Evolutionary conservation across 768 basidiomycete species (phyloP).

Genomic region (Agrocybe praecox): DNA sequence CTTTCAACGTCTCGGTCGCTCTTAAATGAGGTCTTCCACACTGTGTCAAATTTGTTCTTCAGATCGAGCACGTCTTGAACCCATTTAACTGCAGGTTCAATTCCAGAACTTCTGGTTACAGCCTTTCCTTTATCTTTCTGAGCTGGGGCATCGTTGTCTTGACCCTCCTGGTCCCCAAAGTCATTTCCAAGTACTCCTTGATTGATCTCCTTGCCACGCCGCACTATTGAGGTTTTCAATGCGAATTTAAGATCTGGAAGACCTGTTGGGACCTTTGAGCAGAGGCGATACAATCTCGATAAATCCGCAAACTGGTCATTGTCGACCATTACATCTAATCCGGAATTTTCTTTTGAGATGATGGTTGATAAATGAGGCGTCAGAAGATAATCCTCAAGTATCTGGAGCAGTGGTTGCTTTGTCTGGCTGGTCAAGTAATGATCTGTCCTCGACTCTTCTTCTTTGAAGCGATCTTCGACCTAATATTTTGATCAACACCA

Average conservation of each 20-base stretch:
- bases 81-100: conserved; percentile 84
- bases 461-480: conserved; percentile 80
- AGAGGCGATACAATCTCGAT: conserved; percentile 78
- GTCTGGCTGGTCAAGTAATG: conserved; percentile 87
- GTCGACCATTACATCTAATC: conserved; percentile 87
- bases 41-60: conserved; percentile 86
- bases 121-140: conserved; percentile 44
- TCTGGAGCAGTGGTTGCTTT: conserved; percentile 62
- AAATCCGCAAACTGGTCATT: conserved; percentile 76
- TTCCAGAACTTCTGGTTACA: conserved; percentile 38
- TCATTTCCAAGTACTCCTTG: conserved; percentile 50
- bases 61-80: conserved; percentile 89
- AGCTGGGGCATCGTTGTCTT: conserved; percentile 33
- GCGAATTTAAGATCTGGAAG: conserved; percentile 62
- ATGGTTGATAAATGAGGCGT: conserved; percentile 75
- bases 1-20: conserved; percentile 79
- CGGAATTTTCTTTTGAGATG: conserved; percentile 80
- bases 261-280: conserved; percentile 66
- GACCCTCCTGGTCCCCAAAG: conserved; percentile 24
- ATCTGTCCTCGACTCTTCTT: conserved; percentile 82
- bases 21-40: conserved; percentile 74
- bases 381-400: conserved; percentile 79
- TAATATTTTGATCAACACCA: conserved; percentile 32
- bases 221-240: conserved; percentile 71
- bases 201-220: conserved; percentile 82